These are phyloP conservation scores for Hippophae gyantsensis DNA, from an alignment of 306 rosid species.

Conservation along the genomic window DNA sequence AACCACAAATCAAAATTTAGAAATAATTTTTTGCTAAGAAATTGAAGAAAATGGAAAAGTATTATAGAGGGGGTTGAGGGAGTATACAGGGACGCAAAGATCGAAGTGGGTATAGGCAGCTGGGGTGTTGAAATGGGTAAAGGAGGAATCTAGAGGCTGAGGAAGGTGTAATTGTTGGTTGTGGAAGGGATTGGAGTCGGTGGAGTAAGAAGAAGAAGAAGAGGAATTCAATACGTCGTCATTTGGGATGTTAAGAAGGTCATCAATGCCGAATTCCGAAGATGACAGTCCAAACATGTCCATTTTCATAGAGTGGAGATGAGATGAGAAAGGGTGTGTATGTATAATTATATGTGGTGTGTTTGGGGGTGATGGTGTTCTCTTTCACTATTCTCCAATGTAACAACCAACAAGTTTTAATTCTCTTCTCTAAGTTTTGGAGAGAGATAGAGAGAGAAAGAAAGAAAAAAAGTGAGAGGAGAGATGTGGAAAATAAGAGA, in stretches of 20 bases:
- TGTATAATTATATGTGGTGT: not conserved
- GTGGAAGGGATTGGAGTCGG: constrained; percentile 11
- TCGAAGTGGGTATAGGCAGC: constrained; percentile 23
- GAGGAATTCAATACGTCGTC: constrained; percentile 16
- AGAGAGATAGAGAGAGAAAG: constrained; percentile 9
- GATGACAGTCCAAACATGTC: constrained; percentile 21
- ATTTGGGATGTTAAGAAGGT: constrained; percentile 32
- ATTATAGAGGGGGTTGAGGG: not conserved
- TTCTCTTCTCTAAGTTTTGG: not conserved
- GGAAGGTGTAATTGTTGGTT: not conserved
- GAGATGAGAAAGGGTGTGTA: not conserved
- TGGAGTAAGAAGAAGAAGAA: not conserved
- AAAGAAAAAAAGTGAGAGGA: not conserved
- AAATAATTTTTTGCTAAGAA: not conserved
- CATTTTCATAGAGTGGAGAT: constrained; percentile 4
- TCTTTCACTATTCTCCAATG: too few relatives aligned
- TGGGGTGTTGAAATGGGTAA: constrained; percentile 1
- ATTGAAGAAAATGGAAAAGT: not conserved
- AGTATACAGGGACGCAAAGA: constrained; percentile 28
- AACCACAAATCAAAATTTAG: not conserved
- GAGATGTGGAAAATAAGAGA: not conserved
- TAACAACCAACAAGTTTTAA: too few relatives aligned
- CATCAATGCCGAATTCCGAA: constrained; percentile 26
- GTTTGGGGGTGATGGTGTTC: not conserved
- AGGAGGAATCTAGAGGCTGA: not conserved